Percentiles rank a stretch among this genome's conserved stretches.
phyloP scores from a whole-genome alignment of 306 rosid genomes.

The Vigna mungo region DNA sequence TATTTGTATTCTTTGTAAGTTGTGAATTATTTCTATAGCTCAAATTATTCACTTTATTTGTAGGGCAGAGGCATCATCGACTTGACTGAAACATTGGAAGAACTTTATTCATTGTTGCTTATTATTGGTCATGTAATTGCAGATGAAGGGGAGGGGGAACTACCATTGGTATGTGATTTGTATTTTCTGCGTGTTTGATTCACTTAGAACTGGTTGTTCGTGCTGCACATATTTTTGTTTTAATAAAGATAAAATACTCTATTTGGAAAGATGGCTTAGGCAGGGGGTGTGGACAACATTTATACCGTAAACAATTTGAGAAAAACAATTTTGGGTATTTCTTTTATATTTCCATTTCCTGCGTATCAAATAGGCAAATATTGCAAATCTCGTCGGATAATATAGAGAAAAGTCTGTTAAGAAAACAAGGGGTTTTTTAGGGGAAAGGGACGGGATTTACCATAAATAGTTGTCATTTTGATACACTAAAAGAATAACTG shows the following conservation, averaged over 20 bases:
- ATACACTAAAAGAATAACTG: neutral
- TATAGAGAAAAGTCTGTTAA: neutral
- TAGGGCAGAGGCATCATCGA: constrained; percentile 85
- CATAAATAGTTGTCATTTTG: neutral
- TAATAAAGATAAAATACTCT: neutral
- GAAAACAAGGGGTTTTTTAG: neutral
- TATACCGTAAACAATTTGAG: neutral
- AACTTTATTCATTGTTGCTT: constrained; percentile 86
- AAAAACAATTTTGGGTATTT: neutral
- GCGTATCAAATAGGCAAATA: neutral
- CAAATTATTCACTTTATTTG: constrained; percentile 49
- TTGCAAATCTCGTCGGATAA: constrained; percentile 3
- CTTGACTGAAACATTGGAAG: constrained; percentile 89
- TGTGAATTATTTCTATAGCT: constrained; percentile 42
- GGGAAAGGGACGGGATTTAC: neutral
- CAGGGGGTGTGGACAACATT: neutral
- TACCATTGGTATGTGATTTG: constrained; percentile 72
- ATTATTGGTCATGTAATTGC: constrained; percentile 89
- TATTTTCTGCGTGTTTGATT: constrained; percentile 42
- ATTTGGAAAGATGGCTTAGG: neutral
- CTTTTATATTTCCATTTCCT: constrained; percentile 18
- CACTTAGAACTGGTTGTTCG: constrained; percentile 24
- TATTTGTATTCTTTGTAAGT: neutral
- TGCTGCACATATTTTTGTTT: constrained; percentile 4
- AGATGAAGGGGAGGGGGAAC: constrained; percentile 98